Evolutionary conservation across 495 filamentous ascomycete genomes (phyloP), one percentile per base, ranked within the genome.

Genomic region (Cetradonia linearis): DNA sequence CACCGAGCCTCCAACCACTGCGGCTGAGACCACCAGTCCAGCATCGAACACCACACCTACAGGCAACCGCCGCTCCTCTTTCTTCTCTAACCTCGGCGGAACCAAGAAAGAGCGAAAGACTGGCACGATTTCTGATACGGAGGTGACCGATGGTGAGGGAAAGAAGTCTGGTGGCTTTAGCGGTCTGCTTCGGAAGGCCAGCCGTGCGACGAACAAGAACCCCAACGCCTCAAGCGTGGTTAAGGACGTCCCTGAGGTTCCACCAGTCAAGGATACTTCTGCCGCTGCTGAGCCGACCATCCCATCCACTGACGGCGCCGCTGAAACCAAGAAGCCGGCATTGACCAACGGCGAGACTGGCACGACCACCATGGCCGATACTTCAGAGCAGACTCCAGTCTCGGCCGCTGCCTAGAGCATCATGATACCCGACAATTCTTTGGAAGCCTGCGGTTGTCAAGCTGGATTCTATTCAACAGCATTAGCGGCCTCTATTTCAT

Each of bases 171-270:
- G 76, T 71, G 79, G 78, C 68, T 72, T 82, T 28, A 77, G 78
- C 49, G 75, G 75, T 65, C 73, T 82, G 40, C 81, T 81, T 73
- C 79, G 79, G 66, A 79, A 77, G 72, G 72, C 77, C 62, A 79
- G 76, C 76, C 78, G 78, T 70, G 78, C 77, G 55, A 71, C 74
- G 42, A 33, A 20, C 50, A 65, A 65, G 49, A 60, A 55, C 23
- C 33, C 38, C 52, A 40, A 54, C 18, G 50, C 57, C 8, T 23
- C 55, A 18, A 38, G 47, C 28, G 28, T 31, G 34, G 30, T 30
- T 38, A 55, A 59, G 38, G 63, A 62, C 34, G 18, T 25, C 28
- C 20, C 56, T 37, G 58, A 60, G 18, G 42, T 63, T 44, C 37
- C 61, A 36, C 27, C 56, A 14, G 34, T 58, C n/a, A 55, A 42